These are phyloP conservation scores for Drechslerella coelobrocha DNA, from an alignment of 2,329 filamentous ascomycete genomes.

Conservation along the genomic window DNA sequence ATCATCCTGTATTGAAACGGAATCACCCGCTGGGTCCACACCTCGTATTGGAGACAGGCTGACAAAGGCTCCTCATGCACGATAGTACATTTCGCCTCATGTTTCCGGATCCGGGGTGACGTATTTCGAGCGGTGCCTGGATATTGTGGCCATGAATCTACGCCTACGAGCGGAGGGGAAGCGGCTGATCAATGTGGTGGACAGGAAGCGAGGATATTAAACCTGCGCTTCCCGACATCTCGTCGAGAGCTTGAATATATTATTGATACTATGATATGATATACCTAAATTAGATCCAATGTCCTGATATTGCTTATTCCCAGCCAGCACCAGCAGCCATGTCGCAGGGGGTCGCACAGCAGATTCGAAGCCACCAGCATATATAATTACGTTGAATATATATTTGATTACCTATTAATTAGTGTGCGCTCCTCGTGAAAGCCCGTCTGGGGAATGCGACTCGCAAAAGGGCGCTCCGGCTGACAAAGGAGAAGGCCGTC, in stretches of 20 bases:
- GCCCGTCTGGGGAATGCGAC: too few species aligned
- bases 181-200: slow-evolving; percentile 68
- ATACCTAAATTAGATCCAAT: not conserved
- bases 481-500: too few species aligned
- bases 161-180: slow-evolving; percentile 63
- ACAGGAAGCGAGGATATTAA: slow-evolving; percentile 68
- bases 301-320: not conserved
- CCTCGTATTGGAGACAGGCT: slow-evolving; percentile 55
- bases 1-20: not conserved
- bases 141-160: slow-evolving; percentile 68
- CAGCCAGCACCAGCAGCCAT: too few species aligned
- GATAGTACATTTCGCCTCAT: slow-evolving; percentile 59
- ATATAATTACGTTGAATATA: too few species aligned
- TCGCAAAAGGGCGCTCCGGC: too few species aligned
- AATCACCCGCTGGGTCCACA: not conserved
- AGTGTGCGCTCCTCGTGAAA: too few species aligned
- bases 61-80: slow-evolving; percentile 58
- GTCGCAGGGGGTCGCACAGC: too few species aligned
- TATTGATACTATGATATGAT: too few species aligned
- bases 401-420: too few species aligned
- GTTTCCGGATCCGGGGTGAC: slow-evolving; percentile 65
- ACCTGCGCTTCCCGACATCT: too few species aligned
- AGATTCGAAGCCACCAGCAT: too few species aligned
- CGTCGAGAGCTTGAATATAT: too few species aligned
- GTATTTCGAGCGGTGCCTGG: slow-evolving; percentile 66